Evolutionary conservation across 306 rosid species (phyloP), one percentile per base, ranked within the genome.

Genomic region (Fagus crenata): DNA sequence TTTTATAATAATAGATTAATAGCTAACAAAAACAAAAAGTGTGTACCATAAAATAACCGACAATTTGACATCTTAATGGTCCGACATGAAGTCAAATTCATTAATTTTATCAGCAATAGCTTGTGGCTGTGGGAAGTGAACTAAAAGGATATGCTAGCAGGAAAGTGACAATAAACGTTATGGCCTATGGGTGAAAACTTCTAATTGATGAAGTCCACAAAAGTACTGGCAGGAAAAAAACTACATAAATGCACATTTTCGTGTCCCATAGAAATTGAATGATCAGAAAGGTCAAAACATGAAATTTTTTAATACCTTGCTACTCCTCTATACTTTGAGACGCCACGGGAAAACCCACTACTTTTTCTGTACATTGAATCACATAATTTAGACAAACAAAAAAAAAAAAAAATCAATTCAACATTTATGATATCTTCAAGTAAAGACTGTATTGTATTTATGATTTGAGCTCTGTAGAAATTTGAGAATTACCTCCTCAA

Each of bases 331-430:
- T 92, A 95, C 75, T 92, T 95, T 6, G 99, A 95, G 64, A 92
- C 97, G 64, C 99, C 99, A 14, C 99, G 88, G 36, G 99, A 95
- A 78, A 95, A 95, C 15, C 99, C 99, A 82, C 97, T 95, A 83
- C 99, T 95, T 87, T 87, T 95, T 80, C 99, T 95, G 86, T 70
- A 33, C 15, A 69, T 73, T 69, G 32, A 43, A 60, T 69, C 4
- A 11, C 1, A 17, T 2, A 54, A 41, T 46, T 9, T 9, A n/a
- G 3, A 39, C 28, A 22, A 22, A 22, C 28, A 22, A 22, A 7
- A 54, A 28, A 14, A 11, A 14, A 11, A 35, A 8, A 51, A 12
- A 4, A 55, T 1, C 3, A 39, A 31, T 46, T 12, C 22, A 13
- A 56, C 28, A 76, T 53, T 32, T 28, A 54, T 15, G 63, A 17